phyloP scores from a whole-genome alignment of 306 rosid species.

The Vicia sativa region DNA sequence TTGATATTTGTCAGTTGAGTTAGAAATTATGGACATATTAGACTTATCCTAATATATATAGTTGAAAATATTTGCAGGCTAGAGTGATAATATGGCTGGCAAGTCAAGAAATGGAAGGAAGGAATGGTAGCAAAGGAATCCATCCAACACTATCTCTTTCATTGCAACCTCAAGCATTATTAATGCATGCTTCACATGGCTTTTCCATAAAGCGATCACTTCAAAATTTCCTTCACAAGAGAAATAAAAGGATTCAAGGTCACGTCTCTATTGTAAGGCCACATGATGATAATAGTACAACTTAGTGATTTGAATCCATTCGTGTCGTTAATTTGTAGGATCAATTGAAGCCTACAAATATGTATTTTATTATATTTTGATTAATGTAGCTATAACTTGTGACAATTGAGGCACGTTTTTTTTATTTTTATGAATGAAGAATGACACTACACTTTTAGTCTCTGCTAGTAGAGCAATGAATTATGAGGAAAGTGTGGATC shows the following conservation, averaged over 20 bases:
- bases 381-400: neutral
- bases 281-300: neutral
- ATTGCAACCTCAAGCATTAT: constrained; percentile 34
- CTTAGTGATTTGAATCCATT: neutral
- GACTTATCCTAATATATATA: too few relatives aligned
- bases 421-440: constrained; percentile 22
- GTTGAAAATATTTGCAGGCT: constrained; percentile 34
- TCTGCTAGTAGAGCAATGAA: neutral
- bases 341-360: neutral
- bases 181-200: constrained; percentile 30
- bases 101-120: constrained; percentile 41
- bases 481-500: constrained; percentile 1
- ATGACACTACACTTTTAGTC: neutral
- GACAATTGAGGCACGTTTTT: constrained; percentile 6
- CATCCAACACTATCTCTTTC: constrained; percentile 19
- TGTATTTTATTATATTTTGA: neutral
- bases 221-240: constrained; percentile 41
- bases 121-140: neutral
- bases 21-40: too few relatives aligned
- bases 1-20: too few relatives aligned
- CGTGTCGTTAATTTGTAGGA: neutral
- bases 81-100: constrained; percentile 48
- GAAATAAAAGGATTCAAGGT: constrained; percentile 41
- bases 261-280: constrained; percentile 12
- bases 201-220: constrained; percentile 44